Percentiles rank a stretch among this genome's conserved stretches.
These are phyloP conservation scores for Dysphania ambrosioides DNA, from an alignment of 148 eudicot species.

Conservation along the genomic window DNA sequence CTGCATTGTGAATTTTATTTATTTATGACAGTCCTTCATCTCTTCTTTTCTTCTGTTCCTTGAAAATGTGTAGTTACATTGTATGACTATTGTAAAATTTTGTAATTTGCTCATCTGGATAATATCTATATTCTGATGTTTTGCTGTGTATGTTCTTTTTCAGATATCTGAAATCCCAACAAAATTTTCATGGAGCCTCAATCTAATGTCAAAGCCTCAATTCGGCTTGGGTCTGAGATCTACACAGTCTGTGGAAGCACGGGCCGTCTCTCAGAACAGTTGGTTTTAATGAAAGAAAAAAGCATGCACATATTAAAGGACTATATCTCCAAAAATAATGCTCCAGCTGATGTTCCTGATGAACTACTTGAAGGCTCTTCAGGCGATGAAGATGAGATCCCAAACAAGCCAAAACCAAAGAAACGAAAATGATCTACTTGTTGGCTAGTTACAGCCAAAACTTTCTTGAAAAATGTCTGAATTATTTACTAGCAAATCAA, in stretches of 20 bases:
- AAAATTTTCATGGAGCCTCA: slow-evolving; percentile 45
- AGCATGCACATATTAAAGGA: slow-evolving; percentile 79
- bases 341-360: slow-evolving; percentile 87
- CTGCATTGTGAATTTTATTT: neutral
- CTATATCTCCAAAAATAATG: slow-evolving; percentile 72
- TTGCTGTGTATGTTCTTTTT: neutral
- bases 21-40: neutral
- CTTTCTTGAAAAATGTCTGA: neutral
- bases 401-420: slow-evolving; percentile 61
- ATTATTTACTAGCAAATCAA: neutral
- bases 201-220: slow-evolving; percentile 41
- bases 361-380: slow-evolving; percentile 71
- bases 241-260: slow-evolving; percentile 39
- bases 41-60: neutral
- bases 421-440: slow-evolving; percentile 40
- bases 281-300: slow-evolving; percentile 62
- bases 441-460: neutral
- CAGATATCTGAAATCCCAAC: slow-evolving; percentile 25
- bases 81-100: neutral
- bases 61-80: neutral
- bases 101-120: neutral
- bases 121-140: neutral
- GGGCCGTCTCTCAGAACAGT: slow-evolving; percentile 61
- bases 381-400: slow-evolving; percentile 53
- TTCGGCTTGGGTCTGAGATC: slow-evolving; percentile 70